Evolutionary conservation across 345 rosid genomes (phyloP), one percentile per base, ranked within the genome.

Genomic region (Citrus cavaleriei): DNA sequence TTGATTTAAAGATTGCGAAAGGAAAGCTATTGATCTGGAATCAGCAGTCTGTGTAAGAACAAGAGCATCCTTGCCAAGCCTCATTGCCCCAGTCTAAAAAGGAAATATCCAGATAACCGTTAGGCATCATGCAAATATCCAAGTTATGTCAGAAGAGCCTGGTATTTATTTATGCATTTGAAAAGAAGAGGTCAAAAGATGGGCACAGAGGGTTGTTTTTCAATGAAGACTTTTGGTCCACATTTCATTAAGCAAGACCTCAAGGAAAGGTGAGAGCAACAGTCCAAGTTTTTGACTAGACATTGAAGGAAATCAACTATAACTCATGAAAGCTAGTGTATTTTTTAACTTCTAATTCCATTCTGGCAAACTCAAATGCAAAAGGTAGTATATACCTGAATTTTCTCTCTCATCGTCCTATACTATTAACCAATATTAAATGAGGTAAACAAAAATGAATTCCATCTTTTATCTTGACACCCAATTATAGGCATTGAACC

Each of bases 21-120:
- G 87, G 70, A 84, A 84, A 35, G 87, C 87, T 76, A 82, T 73
- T 12, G 85, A 82, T 82, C 87, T 82, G 77, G 85, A 82, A 63
- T 79, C 38, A 79, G 76, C 37, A 42, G 87, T 79, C 77, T 84
- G 87, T 62, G 85, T 84, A 49, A 84, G 83, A 73, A 84, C 83
- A 57, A 84, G 79, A 66, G 83, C 83, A 79, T 79, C 85, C 81
- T 60, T 77, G 30, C 87, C 85, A 46, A 84, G 83, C 77, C 83
- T 82, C 87, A 82, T 84, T 64, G 85, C 83, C 24, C 87, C 87
- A 54, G 83, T 84, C 85, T 82, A 75, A 72, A 76, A 75, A 68
- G 40, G 16, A 42, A 10, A 65, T 38, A 63, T 68, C 68, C 66
- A 80, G 13, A 62, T 69, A 4, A 67, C 59, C 58, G n/a, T 80